phyloP scores from a whole-genome alignment of 2,329 filamentous ascomycete genomes.

The Chrysosporium keratinophilum region DNA sequence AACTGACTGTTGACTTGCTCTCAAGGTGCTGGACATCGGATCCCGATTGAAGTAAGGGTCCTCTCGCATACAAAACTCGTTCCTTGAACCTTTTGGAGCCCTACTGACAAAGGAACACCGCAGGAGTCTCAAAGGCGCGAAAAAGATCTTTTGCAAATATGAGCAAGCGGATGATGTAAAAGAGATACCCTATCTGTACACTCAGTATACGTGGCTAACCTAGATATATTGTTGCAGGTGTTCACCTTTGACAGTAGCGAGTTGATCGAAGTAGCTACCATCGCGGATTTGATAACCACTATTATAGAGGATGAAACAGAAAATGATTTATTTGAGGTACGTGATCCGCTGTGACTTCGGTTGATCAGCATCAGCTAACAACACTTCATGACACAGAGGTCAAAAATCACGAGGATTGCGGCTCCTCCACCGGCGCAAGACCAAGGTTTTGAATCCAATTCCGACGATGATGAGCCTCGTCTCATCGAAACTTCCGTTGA shows the following conservation, averaged over 20 bases:
- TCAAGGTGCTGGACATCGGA: constrained; percentile 22
- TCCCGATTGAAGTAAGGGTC: constrained; percentile 19
- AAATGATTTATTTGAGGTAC: constrained; percentile 28
- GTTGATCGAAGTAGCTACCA: constrained; percentile 11
- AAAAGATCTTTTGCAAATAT: constrained; percentile 19
- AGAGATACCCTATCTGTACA: background rate
- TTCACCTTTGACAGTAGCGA: constrained; percentile 21
- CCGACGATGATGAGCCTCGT: constrained; percentile 14
- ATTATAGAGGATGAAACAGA: constrained; percentile 25
- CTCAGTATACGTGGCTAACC: background rate
- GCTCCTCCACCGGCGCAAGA: constrained; percentile 15
- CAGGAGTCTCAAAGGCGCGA: background rate
- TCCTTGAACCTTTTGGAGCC: background rate
- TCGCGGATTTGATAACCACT: constrained; percentile 17
- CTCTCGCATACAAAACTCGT: background rate
- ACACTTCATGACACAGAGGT: constrained; percentile 18
- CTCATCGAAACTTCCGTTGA: constrained; percentile 6
- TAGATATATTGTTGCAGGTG: constrained; percentile 16
- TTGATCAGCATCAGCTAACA: background rate
- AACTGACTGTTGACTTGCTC: background rate
- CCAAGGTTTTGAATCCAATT: constrained; percentile 17
- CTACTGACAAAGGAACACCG: background rate
- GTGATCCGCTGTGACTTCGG: background rate
- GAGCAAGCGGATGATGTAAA: constrained; percentile 20
- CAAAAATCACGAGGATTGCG: constrained; percentile 23